Evolutionary conservation across 2,329 filamentous ascomycete species (phyloP).

Genomic region (Penicillium sp.): DNA sequence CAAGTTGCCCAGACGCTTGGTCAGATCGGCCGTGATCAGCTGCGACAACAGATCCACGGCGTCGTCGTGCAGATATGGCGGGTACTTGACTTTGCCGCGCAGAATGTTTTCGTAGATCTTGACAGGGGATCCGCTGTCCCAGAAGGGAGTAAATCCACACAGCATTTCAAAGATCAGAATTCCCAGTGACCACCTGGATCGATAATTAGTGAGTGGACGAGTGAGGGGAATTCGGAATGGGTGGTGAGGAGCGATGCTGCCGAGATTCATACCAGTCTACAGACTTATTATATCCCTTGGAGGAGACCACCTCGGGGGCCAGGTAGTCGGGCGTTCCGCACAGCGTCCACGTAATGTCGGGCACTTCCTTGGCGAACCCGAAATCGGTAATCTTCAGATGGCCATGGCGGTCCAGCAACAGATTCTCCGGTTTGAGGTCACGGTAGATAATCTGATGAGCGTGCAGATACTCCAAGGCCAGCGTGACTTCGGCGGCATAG

Average conservation of each 20-base stretch:
- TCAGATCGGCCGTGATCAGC: constrained; percentile 89
- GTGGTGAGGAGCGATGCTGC: too few species aligned
- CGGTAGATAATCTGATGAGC: constrained; percentile 95
- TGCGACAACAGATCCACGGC: constrained; percentile 88
- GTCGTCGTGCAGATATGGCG: constrained; percentile 88
- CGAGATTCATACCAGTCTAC: constrained; percentile 77
- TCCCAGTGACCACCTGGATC: constrained; percentile 84
- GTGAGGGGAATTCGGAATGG: constrained; percentile 1
- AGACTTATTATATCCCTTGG: constrained; percentile 99
- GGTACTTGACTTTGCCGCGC: constrained; percentile 92
- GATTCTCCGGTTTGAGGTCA: constrained; percentile 91
- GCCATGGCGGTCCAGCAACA: constrained; percentile 84
- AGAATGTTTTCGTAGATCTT: constrained; percentile 99
- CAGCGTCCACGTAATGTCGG: constrained; percentile 98
- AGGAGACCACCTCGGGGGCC: constrained; percentile 95
- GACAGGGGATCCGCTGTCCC: constrained; percentile 95
- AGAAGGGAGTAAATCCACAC: constrained; percentile 97
- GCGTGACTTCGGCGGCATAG: constrained; percentile 93
- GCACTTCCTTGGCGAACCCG: constrained; percentile 95
- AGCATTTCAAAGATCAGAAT: constrained; percentile 99
- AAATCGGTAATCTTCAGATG: constrained; percentile 98
- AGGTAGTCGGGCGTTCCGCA: constrained; percentile 97
- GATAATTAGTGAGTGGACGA: constrained; percentile 3
- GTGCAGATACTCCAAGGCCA: constrained; percentile 93
- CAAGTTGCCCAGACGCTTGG: constrained; percentile 89